These are phyloP conservation scores for Suillus plorans DNA, from an alignment of 768 basidiomycete genomes.

Conservation along the genomic window DNA sequence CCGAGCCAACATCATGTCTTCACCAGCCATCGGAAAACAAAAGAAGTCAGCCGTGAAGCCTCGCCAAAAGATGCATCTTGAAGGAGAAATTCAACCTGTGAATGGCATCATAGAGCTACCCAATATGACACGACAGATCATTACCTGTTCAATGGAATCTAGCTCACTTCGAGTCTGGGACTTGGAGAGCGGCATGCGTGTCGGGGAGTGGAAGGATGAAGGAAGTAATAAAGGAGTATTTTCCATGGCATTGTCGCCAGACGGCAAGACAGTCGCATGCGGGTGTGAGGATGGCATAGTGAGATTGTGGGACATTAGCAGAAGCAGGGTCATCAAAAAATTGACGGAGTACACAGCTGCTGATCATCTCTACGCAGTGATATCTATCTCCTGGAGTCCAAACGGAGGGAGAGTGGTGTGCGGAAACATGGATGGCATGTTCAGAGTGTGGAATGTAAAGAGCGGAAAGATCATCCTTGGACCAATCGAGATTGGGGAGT, in stretches of 20 bases:
- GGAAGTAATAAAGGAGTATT: not conserved
- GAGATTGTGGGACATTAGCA: slow-evolving; percentile 1
- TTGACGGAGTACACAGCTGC: not conserved
- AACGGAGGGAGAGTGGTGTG: not conserved
- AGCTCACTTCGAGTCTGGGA: not conserved
- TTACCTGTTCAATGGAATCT: not conserved
- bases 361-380: not conserved
- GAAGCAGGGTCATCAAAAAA: not conserved
- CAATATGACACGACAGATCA: not conserved
- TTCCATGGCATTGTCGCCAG: not conserved
- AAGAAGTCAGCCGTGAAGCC: not conserved
- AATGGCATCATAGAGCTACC: not conserved
- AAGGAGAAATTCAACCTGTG: not conserved
- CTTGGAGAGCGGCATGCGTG: not conserved
- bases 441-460: not conserved
- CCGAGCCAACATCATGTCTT: not conserved
- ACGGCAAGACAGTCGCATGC: slow-evolving; percentile 3
- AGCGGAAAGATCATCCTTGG: not conserved
- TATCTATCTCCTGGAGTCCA: not conserved
- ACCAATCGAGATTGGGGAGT: not conserved
- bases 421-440: not conserved
- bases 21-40: not conserved
- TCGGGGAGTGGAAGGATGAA: not conserved
- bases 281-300: slow-evolving; percentile 6
- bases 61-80: not conserved